These are phyloP conservation scores for Aspergillus funiculosus DNA, from an alignment of 495 filamentous ascomycete species.

Conservation along the genomic window DNA sequence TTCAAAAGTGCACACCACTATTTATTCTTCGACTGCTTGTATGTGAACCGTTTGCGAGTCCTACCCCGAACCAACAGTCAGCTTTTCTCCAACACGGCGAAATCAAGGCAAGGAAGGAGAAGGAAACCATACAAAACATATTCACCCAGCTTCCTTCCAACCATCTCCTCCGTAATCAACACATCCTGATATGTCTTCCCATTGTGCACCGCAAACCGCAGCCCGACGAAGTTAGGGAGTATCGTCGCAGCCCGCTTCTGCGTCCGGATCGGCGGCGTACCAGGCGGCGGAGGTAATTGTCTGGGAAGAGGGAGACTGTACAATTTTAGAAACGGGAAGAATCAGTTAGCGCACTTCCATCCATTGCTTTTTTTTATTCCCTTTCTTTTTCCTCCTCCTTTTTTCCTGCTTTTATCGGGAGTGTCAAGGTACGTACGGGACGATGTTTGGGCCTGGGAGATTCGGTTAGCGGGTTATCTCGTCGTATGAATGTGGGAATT, in stretches of 20 bases:
- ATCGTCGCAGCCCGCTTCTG: conserved; percentile 89
- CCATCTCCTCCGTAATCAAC: conserved; percentile 93
- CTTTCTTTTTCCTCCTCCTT: not conserved
- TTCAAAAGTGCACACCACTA: conserved; percentile 28
- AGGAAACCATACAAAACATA: conserved; percentile 67
- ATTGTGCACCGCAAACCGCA: conserved; percentile 91
- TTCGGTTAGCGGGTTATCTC: not conserved
- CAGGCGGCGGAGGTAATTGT: conserved; percentile 47
- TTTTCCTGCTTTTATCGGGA: not conserved
- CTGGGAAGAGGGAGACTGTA: conserved; percentile 41
- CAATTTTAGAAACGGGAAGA: not conserved
- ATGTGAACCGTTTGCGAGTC: conserved; percentile 80
- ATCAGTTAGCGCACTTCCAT: conserved; percentile 5
- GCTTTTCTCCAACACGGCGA: conserved; percentile 1
- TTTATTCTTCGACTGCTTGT: conserved; percentile 73
- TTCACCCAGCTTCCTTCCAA: conserved; percentile 94
- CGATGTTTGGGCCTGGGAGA: conserved; percentile 47
- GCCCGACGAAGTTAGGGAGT: conserved; percentile 89
- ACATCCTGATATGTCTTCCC: conserved; percentile 90
- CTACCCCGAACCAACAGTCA: conserved; percentile 36
- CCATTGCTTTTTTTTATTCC: not conserved
- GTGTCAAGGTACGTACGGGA: conserved; percentile 41
- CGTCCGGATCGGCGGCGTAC: conserved; percentile 73
- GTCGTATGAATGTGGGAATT: not conserved
- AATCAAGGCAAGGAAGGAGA: not conserved